Conservation (phyloP, 352 stramenopile genomes). For the Plasmopara muralis region DNA sequence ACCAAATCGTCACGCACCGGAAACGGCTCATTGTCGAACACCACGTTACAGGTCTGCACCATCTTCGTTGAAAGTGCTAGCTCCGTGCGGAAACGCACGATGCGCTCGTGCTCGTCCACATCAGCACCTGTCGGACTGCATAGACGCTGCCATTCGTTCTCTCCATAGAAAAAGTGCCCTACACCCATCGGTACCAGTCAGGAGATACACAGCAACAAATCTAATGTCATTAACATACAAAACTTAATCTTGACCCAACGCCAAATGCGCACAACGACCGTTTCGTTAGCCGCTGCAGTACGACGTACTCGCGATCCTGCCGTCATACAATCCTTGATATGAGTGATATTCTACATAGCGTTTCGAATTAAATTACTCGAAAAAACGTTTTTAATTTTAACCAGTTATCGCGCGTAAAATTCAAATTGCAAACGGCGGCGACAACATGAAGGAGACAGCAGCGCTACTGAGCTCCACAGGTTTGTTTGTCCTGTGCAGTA, state of each 20-base stretch:
- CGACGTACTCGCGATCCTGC: conserved; percentile 47
- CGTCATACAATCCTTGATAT: conserved; percentile 28
- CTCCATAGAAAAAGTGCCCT: conserved; percentile 54
- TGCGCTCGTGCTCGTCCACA: conserved; percentile 53
- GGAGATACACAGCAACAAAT: background rate
- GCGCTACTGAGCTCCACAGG: conserved; percentile 54
- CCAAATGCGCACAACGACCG: conserved; percentile 51
- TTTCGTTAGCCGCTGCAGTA: conserved; percentile 47
- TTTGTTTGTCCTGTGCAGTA: conserved; percentile 9
- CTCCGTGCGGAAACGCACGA: conserved; percentile 68
- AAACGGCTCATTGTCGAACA: conserved; percentile 76
- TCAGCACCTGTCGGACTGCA: conserved; percentile 30
- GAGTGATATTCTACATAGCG: too few species aligned
- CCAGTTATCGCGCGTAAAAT: conserved; percentile 6
- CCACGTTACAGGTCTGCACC: conserved; percentile 61
- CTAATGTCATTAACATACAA: conserved; percentile 18
- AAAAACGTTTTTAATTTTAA: background rate
- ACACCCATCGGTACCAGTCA: conserved; percentile 2
- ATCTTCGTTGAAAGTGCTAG: conserved; percentile 54
- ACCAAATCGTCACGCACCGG: conserved; percentile 24
- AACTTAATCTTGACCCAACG: conserved; percentile 63
- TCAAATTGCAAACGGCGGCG: conserved; percentile 19
- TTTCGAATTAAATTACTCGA: conserved; percentile 1
- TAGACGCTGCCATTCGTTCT: conserved; percentile 73
- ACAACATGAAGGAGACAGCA: conserved; percentile 42